A percentile compares a stretch with the other conserved stretches of the same genome.
Evolutionary conservation across 2,329 filamentous ascomycete species (phyloP).

Genomic region (Claviceps maximensis): DNA sequence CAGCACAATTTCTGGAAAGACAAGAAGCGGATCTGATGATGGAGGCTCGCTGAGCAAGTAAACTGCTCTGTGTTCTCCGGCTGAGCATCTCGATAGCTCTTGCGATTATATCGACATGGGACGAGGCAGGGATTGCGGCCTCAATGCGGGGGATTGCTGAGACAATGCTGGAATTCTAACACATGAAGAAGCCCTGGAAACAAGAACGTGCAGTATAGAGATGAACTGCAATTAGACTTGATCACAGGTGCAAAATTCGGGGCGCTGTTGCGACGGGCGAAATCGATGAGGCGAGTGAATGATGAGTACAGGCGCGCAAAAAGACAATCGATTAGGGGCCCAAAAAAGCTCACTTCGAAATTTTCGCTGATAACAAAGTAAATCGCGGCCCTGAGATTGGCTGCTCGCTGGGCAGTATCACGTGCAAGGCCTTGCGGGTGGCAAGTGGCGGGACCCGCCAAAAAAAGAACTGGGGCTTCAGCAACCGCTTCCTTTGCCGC

Average conservation of each 20-base stretch:
- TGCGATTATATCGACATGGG: background rate
- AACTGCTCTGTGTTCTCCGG: constrained; percentile 19
- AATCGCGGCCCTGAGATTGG: constrained; percentile 1
- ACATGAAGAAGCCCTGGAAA: constrained; percentile 8
- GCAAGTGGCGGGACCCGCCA: background rate
- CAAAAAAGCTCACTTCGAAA: constrained; percentile 12
- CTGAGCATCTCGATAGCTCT: constrained; percentile 20
- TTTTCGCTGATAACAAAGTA: constrained; percentile 12
- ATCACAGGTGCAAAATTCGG: background rate
- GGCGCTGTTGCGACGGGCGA: constrained; percentile 1
- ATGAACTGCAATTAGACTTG: constrained; percentile 1
- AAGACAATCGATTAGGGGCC: constrained; percentile 3
- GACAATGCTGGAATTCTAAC: constrained; percentile 7
- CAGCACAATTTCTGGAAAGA: constrained; percentile 8
- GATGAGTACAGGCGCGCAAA: background rate
- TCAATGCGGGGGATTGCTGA: background rate
- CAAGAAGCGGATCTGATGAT: constrained; percentile 9
- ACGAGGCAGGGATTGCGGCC: background rate
- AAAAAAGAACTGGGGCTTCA: constrained; percentile 2
- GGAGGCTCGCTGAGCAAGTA: constrained; percentile 13
- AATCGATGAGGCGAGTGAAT: background rate
- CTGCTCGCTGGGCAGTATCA: constrained; percentile 4
- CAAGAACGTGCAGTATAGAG: background rate
- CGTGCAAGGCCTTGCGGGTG: constrained; percentile 6
- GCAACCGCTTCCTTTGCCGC: too few relatives aligned